A percentile compares a stretch with the other conserved stretches of the same genome.
These are phyloP conservation scores for Tuber indicum DNA, from an alignment of 495 filamentous ascomycete species.

Conservation along the genomic window DNA sequence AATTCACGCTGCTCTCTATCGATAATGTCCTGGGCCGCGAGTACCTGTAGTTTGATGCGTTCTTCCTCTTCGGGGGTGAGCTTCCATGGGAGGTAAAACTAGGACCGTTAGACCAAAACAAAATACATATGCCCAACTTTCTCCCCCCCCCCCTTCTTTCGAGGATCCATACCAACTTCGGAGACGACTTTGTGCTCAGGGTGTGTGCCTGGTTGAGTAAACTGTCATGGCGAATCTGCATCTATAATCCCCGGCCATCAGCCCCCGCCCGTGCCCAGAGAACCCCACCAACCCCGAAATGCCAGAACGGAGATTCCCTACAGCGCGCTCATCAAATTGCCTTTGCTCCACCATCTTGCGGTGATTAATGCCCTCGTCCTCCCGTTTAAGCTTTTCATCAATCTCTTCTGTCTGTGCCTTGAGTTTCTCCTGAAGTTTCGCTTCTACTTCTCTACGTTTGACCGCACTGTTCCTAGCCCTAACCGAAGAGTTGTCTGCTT, in stretches of 20 bases:
- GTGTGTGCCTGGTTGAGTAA: slow-evolving; percentile 67
- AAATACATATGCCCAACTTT: slow-evolving; percentile 12
- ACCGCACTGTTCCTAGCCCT: slow-evolving; percentile 59
- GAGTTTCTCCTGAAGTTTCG: slow-evolving; percentile 75
- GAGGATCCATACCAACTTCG: slow-evolving; percentile 62
- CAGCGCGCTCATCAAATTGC: slow-evolving; percentile 70
- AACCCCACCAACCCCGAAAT: not conserved
- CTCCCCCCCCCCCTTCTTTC: not conserved
- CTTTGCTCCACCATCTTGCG: slow-evolving; percentile 63
- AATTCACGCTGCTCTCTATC: slow-evolving; percentile 51
- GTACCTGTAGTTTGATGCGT: slow-evolving; percentile 55
- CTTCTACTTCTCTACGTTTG: slow-evolving; percentile 81
- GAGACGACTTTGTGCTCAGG: slow-evolving; percentile 65
- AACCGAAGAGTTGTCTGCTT: slow-evolving; percentile 47
- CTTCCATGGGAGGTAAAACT: slow-evolving; percentile 92
- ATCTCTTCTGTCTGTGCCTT: slow-evolving; percentile 65
- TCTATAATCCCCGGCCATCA: slow-evolving; percentile 51
- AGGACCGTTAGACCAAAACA: slow-evolving; percentile 30
- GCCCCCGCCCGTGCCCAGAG: not conserved
- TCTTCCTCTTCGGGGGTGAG: slow-evolving; percentile 57
- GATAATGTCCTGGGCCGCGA: slow-evolving; percentile 52
- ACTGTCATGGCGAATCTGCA: slow-evolving; percentile 68
- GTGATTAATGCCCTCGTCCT: slow-evolving; percentile 54
- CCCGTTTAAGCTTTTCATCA: slow-evolving; percentile 60
- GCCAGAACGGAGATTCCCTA: slow-evolving; percentile 47